These are phyloP conservation scores for Eimeria praecox DNA, from an alignment of 169 alveolate genomes.

Conservation along the genomic window DNA sequence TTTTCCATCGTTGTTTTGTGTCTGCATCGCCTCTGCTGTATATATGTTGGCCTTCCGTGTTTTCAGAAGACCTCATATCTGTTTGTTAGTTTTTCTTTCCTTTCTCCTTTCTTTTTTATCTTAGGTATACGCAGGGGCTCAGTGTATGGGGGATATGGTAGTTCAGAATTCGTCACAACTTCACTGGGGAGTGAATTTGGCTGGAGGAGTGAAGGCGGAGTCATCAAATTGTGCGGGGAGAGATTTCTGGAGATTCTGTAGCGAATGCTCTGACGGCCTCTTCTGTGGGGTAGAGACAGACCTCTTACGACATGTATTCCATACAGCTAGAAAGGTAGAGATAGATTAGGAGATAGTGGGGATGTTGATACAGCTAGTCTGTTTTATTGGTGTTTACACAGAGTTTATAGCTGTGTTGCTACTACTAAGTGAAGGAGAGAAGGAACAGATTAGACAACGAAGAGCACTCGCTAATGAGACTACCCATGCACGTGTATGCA, in stretches of 20 bases:
- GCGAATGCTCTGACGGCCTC: background rate
- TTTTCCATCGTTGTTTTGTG: background rate
- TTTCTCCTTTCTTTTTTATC: background rate
- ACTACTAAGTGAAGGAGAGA: no score
- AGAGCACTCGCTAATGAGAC: no score
- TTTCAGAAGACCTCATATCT: no score
- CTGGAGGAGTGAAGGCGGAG: background rate
- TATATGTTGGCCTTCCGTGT: no score
- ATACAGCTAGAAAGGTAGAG: background rate
- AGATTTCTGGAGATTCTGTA: background rate
- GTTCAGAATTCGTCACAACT: conserved; percentile 18
- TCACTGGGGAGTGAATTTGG: conserved; percentile 3
- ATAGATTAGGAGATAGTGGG: no score
- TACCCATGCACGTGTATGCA: no score
- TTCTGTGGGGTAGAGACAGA: background rate
- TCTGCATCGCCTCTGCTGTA: background rate
- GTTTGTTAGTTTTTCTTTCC: no score
- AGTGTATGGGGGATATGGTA: conserved; percentile 38
- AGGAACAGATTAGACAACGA: no score
- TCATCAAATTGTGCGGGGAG: background rate
- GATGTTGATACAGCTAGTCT: no score
- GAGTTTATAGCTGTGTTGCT: no score
- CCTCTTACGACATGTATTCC: background rate
- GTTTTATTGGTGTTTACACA: no score
- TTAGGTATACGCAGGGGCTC: background rate